phyloP scores from a whole-genome alignment of 768 basidiomycete genomes.

The Russula compacta region DNA sequence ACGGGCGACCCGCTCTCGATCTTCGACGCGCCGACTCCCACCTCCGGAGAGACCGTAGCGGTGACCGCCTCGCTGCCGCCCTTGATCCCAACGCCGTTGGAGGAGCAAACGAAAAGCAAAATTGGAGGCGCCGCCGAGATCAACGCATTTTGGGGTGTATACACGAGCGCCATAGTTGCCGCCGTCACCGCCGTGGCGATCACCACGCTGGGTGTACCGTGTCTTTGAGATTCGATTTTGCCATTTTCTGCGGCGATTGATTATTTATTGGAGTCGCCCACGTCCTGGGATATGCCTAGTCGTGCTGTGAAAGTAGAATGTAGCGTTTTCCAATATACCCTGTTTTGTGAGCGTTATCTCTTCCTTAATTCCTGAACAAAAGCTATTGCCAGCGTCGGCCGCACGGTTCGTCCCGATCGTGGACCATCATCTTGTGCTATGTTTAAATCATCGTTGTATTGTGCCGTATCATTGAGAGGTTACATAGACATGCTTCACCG shows the following conservation, averaged over 20 bases:
- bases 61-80: neutral
- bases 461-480: neutral
- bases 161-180: neutral
- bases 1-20: neutral
- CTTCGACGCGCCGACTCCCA: neutral
- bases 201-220: neutral
- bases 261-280: neutral
- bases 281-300: neutral
- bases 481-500: neutral
- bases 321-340: neutral
- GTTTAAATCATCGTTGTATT: neutral
- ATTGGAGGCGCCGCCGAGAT: neutral
- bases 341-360: neutral
- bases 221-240: neutral
- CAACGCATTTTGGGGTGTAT: neutral
- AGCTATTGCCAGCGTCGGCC: neutral
- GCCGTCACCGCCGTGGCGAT: neutral
- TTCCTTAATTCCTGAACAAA: neutral
- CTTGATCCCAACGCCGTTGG: neutral
- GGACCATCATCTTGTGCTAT: neutral
- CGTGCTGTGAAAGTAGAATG: neutral
- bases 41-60: neutral
- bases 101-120: too few species aligned
- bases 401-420: too few species aligned
- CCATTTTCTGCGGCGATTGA: neutral